Base-by-base conservation (phyloP, 257 asterid genomes). In the Nyctanthes arbortristis region DNA sequence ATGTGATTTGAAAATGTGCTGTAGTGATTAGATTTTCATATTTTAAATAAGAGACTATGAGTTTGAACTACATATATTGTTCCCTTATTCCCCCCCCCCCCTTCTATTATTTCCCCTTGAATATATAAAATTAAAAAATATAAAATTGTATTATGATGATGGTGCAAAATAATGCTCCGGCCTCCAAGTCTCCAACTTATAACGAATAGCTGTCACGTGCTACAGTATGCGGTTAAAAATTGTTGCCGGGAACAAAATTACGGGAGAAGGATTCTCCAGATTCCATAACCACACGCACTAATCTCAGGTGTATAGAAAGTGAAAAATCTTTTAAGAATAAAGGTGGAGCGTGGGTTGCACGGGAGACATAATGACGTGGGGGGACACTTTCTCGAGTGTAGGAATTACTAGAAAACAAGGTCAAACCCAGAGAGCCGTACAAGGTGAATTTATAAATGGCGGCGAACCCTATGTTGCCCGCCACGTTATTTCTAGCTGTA, bases 401-500 rank as follows among this genome's bases (percentile, higher is more conserved):
- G 87, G 75, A 80, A 79, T 67, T 66, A 71, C 75, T 79, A 73
- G 70, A 65, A 73, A 64, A 76, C 71, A 80, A 69, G 83, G 88
- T 84, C 75, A 84, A 78, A 73, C 81, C 88, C 80, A 71, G 78
- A 79, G 80, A 61, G 61, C 87, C 84, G 88, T 83, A 89, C 89
- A 56, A 28, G 68, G 49, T 66, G 45, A 45, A 83, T 62, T 79
- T 77, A 63, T 73, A 79, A 73, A 82, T 83, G 91, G 87, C 87
- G 88, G 82, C 84, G 73, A 65, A 47, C 75, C 72, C 90, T 57
- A 89, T 85, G 90, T 68, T 87, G 87, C 86, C 79, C 86, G 80
- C 89, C 96, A 83, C 86, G 90, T 85, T 89, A 81, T 77, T 77
- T 72, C 69, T 68, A 81, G 89, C 94, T 81, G 93, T 86, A 75